A percentile compares a stretch with the other conserved stretches of the same genome.
phyloP scores from a whole-genome alignment of 805 yeast species.

The Kregervanrija pseudodelftensis region DNA sequence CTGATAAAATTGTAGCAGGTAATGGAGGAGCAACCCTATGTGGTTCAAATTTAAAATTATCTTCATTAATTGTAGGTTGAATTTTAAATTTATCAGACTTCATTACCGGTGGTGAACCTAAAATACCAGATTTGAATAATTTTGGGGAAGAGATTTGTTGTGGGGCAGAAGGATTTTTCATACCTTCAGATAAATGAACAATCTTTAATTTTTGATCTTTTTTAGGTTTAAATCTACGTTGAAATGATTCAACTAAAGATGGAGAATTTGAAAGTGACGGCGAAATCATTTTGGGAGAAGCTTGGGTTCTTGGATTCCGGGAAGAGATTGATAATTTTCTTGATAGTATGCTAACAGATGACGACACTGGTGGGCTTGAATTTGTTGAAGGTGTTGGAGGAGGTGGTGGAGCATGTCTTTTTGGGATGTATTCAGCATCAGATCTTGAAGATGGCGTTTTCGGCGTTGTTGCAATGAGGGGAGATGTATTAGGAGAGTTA shows the following conservation, averaged over 20 bases:
- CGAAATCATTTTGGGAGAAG: neutral
- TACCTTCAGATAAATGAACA: conserved; percentile 19
- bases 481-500: conserved; percentile 2
- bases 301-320: conserved; percentile 1
- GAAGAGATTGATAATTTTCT: conserved; percentile 3
- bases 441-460: neutral
- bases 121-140: neutral
- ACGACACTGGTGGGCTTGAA: conserved; percentile 1
- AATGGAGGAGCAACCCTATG: conserved; percentile 8
- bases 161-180: conserved; percentile 15
- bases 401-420: conserved; percentile 31
- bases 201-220: conserved; percentile 15
- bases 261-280: conserved; percentile 15
- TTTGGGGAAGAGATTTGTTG: conserved; percentile 14
- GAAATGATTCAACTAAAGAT: conserved; percentile 22
- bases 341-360: conserved; percentile 3
- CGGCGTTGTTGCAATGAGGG: conserved; percentile 4
- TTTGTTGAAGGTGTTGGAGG: conserved; percentile 19
- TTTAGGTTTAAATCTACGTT: conserved; percentile 20
- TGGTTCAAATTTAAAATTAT: conserved; percentile 5
- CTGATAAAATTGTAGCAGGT: neutral
- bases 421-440: conserved; percentile 27
- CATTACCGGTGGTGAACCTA: neutral
- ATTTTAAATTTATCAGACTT: neutral
- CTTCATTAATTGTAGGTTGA: neutral